A percentile compares a stretch with the other conserved stretches of the same genome.
These are phyloP conservation scores for Ophiocordyceps sinensis DNA, from an alignment of 2,329 filamentous ascomycete genomes.

Conservation along the genomic window DNA sequence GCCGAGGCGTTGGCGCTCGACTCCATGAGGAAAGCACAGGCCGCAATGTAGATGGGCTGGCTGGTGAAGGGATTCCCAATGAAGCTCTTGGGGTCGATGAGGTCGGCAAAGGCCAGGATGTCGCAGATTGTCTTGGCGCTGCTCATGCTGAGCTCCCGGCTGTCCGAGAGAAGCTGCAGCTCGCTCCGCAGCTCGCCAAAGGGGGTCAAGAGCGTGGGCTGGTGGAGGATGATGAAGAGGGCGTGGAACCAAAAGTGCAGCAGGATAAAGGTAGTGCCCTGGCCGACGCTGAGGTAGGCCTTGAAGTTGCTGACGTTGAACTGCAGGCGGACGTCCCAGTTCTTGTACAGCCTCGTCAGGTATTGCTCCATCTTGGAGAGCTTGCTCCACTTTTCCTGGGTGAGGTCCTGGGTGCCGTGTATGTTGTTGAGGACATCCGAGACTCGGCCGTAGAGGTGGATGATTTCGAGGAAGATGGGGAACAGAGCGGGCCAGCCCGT, in stretches of 20 bases:
- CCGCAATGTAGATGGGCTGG: slow-evolving; percentile 83
- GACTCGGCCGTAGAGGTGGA: slow-evolving; percentile 72
- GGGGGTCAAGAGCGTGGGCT: slow-evolving; percentile 67
- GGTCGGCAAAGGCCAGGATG: slow-evolving; percentile 71
- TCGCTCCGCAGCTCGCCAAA: slow-evolving; percentile 46
- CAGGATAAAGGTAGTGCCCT: slow-evolving; percentile 76
- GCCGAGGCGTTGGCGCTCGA: slow-evolving; percentile 55
- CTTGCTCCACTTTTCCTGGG: slow-evolving; percentile 55
- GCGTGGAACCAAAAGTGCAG: slow-evolving; percentile 85
- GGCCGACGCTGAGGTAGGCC: slow-evolving; percentile 63
- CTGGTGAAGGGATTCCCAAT: slow-evolving; percentile 81
- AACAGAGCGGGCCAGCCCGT: slow-evolving; percentile 66
- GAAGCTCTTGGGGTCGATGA: slow-evolving; percentile 75
- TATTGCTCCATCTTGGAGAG: slow-evolving; percentile 69
- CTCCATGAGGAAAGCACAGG: slow-evolving; percentile 78
- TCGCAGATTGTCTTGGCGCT: slow-evolving; percentile 87
- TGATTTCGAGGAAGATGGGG: slow-evolving; percentile 66
- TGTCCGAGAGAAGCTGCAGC: slow-evolving; percentile 63
- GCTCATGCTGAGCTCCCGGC: slow-evolving; percentile 70
- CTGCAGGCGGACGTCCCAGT: slow-evolving; percentile 57
- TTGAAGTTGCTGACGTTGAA: slow-evolving; percentile 83
- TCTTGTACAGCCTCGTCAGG: slow-evolving; percentile 57
- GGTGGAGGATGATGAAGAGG: slow-evolving; percentile 70
- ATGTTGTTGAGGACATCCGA: slow-evolving; percentile 78
- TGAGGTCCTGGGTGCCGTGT: slow-evolving; percentile 58